Base-by-base conservation (phyloP, 2,329 filamentous ascomycete species). In the Fusarium brachygibbosum region DNA sequence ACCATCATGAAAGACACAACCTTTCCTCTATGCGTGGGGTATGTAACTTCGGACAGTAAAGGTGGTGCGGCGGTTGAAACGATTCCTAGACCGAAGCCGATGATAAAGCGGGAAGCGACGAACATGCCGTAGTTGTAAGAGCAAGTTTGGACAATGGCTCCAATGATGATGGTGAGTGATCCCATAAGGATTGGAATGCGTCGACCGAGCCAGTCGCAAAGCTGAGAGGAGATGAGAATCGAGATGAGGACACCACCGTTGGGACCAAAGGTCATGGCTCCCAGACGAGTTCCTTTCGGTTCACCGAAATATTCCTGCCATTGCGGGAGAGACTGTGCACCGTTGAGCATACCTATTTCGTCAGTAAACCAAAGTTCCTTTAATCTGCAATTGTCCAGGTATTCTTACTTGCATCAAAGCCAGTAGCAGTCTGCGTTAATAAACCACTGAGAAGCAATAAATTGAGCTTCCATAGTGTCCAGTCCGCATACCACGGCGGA, bases 41-140 rank as follows among this genome's bases (percentile, higher is more conserved):
- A 78, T 0, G 79, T 76, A 5, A 81, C 71, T 51, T 81, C 78
- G 4, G 78, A 73, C 0, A 81, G 74, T 0, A 81, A 70, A 14
- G 79, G 70, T 0, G 79, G 79, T 0, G 77, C 75, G 0, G 78
- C 75, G 3, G 79, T 74, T 0, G 68, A 68, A 6, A 72, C 70
- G 5, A 76, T 73, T 1, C 77, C 77, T 19, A 87, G 83, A 21
- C 86, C 86, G 14, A 79, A 73, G 4, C 79, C 79, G 3, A 81
- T 68, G 6, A 81, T 63, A 52, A 77, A 75, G 0, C 79, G 70
- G 0, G 78, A 76, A 0, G 76, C 73, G n/a, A 80, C 74, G 37
- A 81, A 81, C 73, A 77, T 77, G 40, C 55, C 63, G 9, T 80
- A 70, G 14, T 82, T 74, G 23, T 77, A 45, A 5, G 76, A 72